Conservation (phyloP, 805 yeast genomes). For the Alloascoidea africana region DNA sequence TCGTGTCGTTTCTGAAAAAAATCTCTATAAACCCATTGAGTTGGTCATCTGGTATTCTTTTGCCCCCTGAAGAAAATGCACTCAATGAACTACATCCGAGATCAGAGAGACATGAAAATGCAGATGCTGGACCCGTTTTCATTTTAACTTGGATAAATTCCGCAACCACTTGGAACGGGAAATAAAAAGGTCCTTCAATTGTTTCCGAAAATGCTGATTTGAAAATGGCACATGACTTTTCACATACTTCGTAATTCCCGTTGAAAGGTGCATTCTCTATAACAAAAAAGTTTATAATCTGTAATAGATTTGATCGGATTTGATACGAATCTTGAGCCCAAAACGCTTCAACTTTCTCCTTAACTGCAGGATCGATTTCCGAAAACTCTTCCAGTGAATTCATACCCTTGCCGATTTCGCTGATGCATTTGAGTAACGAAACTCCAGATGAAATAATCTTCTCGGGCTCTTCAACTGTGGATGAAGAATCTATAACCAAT, state of each 20-base stretch:
- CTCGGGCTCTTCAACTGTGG: constrained; percentile 9
- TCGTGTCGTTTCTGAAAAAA: constrained; percentile 7
- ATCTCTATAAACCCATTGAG: constrained; percentile 5
- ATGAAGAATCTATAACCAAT: constrained; percentile 4
- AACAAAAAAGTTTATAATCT: constrained; percentile 26
- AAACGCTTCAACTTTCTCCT: constrained; percentile 5
- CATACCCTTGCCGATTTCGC: constrained; percentile 60
- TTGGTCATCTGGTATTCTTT: constrained; percentile 3
- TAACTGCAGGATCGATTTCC: constrained; percentile 17
- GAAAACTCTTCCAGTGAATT: constrained; percentile 39
- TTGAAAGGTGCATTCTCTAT: constrained; percentile 22
- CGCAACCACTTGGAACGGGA: constrained; percentile 25
- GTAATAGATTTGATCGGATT: constrained; percentile 26
- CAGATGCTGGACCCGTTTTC: constrained; percentile 10
- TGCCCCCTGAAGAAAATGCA: constrained; percentile 5
- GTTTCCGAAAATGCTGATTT: constrained; percentile 50
- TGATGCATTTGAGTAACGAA: constrained; percentile 46
- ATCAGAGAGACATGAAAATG: constrained; percentile 12
- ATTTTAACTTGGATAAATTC: constrained; percentile 23
- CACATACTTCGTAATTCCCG: constrained; percentile 36
- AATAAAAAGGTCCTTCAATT: constrained; percentile 51
- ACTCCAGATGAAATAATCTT: constrained; percentile 21
- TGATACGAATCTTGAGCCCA: constrained; percentile 15
- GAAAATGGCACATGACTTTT: constrained; percentile 46
- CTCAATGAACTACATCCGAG: constrained; percentile 15